Evolutionary conservation across 2,329 filamentous ascomycete species (phyloP), one percentile per base, ranked within the genome.

Genomic region (Sclerotinia sclerotiorum): DNA sequence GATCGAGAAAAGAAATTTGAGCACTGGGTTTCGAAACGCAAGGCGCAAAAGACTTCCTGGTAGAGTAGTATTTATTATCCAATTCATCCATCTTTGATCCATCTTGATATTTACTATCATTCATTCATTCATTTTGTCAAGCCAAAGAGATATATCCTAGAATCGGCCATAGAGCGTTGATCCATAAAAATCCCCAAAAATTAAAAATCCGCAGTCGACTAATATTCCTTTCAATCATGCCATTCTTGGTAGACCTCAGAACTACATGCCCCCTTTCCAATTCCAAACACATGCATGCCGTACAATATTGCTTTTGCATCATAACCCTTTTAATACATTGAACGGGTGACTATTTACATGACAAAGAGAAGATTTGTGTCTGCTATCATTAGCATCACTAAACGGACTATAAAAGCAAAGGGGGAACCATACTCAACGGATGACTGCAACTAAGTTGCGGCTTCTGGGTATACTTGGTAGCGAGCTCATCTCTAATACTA

Each of bases 381-480:
- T 88, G 65, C 57, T 64, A 24, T 46, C 24, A 46, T 74, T 29
- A 57, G 67, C n/a, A 52, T 44, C 44, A 58, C 52, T 46, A 66
- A 54, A 60, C n/a, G 48, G 65, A 44, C 46, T 62, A 4, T 29
- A 46, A 51, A 29, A 35, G 39, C 17, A 44, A 44, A 46, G 56
- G 17, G 8, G 24, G 35, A 15, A 13, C 64, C 76, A 69, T 88
- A 97, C 94, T 93, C 77, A 99, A 83, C 48, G 95, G 95, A 81
- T 99, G 95, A 79, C 93, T 97, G 82, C 92, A 94, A 77, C 94
- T 97, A 73, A 99, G 83, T 83, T 99, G 95, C 65, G 95, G 95
- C 82, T 97, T 97, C 81, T 99, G 95, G 11, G 86, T 85, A 79
- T 99, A 99, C 79, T 96, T 95, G 51, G 87, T 87, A 73, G 91